Conservation (phyloP, 2,329 filamentous ascomycete genomes). For the Verticillium zaregamsianum region DNA sequence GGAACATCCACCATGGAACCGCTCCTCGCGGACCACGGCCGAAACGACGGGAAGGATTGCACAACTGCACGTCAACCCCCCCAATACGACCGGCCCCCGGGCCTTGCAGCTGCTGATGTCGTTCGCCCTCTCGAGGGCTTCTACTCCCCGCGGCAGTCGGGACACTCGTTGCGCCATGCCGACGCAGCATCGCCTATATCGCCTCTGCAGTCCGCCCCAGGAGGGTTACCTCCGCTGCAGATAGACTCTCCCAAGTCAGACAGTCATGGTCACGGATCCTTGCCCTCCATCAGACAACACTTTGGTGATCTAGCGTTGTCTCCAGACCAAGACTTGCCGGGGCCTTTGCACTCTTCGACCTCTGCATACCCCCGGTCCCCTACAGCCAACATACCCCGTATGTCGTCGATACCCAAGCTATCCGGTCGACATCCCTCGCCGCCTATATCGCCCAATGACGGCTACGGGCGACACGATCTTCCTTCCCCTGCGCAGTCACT, state of each 20-base stretch:
- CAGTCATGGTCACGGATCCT: constrained; percentile 23
- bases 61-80: constrained; percentile 6
- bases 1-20: constrained; percentile 9
- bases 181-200: constrained; percentile 7
- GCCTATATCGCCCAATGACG: constrained; percentile 46
- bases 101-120: constrained; percentile 12
- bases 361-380: constrained; percentile 26
- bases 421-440: constrained; percentile 28
- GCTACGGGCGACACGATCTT: constrained; percentile 25
- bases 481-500: constrained; percentile 40
- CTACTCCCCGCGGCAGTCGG: constrained; percentile 1
- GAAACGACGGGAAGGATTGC: neutral
- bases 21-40: neutral
- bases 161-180: constrained; percentile 1
- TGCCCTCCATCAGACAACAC: constrained; percentile 35
- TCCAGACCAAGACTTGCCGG: constrained; percentile 25
- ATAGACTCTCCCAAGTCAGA: constrained; percentile 30
- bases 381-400: constrained; percentile 24
- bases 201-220: constrained; percentile 11
- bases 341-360: constrained; percentile 7
- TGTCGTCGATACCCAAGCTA: constrained; percentile 19
- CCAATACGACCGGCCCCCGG: neutral
- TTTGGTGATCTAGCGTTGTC: constrained; percentile 29
- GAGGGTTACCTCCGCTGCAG: constrained; percentile 32
- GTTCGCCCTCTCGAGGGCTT: constrained; percentile 12